These are phyloP conservation scores for Pseudozyma pruni DNA, from an alignment of 1,284 basidiomycete species.

Conservation along the genomic window DNA sequence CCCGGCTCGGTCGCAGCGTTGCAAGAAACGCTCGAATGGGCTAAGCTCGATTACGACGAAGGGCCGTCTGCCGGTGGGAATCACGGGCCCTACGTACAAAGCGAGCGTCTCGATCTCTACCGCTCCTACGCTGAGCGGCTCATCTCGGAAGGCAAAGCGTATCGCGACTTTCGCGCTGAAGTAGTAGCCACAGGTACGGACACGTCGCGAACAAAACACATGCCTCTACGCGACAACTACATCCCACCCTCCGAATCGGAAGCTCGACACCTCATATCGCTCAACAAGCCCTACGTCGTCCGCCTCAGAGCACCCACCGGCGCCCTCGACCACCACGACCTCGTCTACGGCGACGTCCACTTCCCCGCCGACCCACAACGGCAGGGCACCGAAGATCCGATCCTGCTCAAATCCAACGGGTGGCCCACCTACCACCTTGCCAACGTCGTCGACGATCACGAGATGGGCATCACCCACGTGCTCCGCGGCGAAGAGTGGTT, in stretches of 20 bases:
- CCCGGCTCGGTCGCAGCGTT: constrained; percentile 85
- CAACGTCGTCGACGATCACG: constrained; percentile 92
- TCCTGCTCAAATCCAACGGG: constrained; percentile 88
- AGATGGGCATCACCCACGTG: constrained; percentile 96
- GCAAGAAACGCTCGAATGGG: constrained; percentile 83
- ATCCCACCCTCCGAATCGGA: constrained; percentile 82
- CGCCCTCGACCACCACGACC: constrained; percentile 70
- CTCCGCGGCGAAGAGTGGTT: constrained; percentile 98
- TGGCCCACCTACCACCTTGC: constrained; percentile 98
- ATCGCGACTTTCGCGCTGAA: constrained; percentile 87
- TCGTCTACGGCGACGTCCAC: constrained; percentile 80
- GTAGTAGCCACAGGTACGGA: constrained; percentile 72
- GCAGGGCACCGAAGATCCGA: constrained; percentile 78
- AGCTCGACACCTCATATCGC: constrained; percentile 77
- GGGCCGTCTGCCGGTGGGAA: constrained; percentile 73
- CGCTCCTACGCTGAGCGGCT: constrained; percentile 78
- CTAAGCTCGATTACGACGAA: constrained; percentile 90
- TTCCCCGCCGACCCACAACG: constrained; percentile 71
- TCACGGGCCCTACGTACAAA: constrained; percentile 72
- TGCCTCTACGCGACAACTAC: constrained; percentile 85
- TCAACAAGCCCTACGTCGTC: constrained; percentile 83
- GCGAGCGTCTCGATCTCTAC: constrained; percentile 87
- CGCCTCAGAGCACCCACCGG: constrained; percentile 71
- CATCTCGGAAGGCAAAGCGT: constrained; percentile 86
- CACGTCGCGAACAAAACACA: constrained; percentile 72